These are phyloP conservation scores for Herpotrichia juniperi DNA, from an alignment of 2,329 filamentous ascomycete species.

Conservation along the genomic window DNA sequence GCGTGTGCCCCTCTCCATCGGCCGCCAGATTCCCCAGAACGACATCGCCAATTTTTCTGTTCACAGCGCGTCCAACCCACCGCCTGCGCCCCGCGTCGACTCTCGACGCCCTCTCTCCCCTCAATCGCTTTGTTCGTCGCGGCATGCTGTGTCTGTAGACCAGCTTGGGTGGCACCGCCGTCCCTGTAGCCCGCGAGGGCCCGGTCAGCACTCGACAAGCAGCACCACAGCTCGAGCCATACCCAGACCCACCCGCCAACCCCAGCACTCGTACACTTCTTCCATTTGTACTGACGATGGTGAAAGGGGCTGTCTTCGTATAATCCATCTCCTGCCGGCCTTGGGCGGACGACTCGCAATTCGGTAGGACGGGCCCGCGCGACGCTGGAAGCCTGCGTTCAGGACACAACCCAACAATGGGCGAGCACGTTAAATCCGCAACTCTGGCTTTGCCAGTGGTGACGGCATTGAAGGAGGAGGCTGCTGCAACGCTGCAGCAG, in stretches of 20 bases:
- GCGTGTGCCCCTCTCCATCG: neutral
- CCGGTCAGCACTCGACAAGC: conserved; percentile 13
- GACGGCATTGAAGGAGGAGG: conserved; percentile 50
- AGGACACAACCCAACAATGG: conserved; percentile 30
- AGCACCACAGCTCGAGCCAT: conserved; percentile 7
- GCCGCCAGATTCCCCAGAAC: conserved; percentile 1
- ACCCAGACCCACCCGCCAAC: conserved; percentile 8
- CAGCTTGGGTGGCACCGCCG: conserved; percentile 22
- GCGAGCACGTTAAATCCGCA: conserved; percentile 32
- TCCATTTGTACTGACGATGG: conserved; percentile 34
- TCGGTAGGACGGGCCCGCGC: conserved; percentile 16
- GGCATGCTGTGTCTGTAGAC: conserved; percentile 34
- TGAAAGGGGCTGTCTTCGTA: conserved; percentile 32
- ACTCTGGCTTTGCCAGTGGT: conserved; percentile 52
- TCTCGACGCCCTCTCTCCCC: conserved; percentile 15
- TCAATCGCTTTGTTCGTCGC: conserved; percentile 31
- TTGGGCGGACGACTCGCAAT: conserved; percentile 28
- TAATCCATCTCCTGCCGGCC: conserved; percentile 39
- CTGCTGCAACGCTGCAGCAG: conserved; percentile 29
- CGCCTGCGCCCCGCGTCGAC: neutral
- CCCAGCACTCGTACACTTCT: conserved; percentile 3
- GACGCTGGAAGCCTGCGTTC: conserved; percentile 11
- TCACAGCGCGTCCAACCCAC: neutral
- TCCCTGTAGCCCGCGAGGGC: conserved; percentile 9
- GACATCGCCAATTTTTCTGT: neutral